Evolutionary conservation across 306 rosid genomes (phyloP).

Genomic region (Casuarina equisetifolia): DNA sequence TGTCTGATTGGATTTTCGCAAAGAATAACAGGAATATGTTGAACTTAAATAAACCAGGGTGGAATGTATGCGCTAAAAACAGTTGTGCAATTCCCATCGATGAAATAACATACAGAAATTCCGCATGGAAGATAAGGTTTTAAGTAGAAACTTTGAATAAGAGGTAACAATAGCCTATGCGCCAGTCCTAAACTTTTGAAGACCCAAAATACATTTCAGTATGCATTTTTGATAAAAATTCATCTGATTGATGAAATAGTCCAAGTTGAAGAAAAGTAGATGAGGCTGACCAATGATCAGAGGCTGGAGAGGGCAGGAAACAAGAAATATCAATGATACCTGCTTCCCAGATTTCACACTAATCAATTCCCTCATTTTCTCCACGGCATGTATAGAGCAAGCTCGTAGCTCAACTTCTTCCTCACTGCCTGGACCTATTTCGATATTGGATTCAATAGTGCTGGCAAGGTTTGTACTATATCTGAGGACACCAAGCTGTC

Average conservation of each 20-base stretch:
- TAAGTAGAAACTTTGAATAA: no score
- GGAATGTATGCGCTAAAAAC: no score
- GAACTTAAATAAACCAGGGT: no score
- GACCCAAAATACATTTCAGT: no score
- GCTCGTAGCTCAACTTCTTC: slow-evolving; percentile 98
- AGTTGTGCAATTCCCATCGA: neutral
- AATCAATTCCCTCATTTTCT: slow-evolving; percentile 86
- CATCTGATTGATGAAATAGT: no score
- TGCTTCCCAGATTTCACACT: slow-evolving; percentile 67
- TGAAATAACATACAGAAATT: neutral
- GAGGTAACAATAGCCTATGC: no score
- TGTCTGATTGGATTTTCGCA: neutral
- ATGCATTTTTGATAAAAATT: no score
- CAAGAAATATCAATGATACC: slow-evolving; percentile 39
- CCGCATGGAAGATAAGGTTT: no score
- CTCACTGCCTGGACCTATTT: slow-evolving; percentile 89
- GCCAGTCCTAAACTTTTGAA: no score
- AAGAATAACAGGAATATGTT: neutral
- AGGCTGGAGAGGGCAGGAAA: neutral
- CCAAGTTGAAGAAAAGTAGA: no score
- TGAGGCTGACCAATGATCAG: neutral
- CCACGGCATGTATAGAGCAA: slow-evolving; percentile 89
- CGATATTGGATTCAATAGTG: slow-evolving; percentile 62
- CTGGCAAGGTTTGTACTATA: slow-evolving; percentile 65
- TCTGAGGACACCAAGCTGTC: slow-evolving; percentile 78